Evolutionary conservation across 768 basidiomycete species (phyloP).

Genomic region (Boletus tomentosulus): DNA sequence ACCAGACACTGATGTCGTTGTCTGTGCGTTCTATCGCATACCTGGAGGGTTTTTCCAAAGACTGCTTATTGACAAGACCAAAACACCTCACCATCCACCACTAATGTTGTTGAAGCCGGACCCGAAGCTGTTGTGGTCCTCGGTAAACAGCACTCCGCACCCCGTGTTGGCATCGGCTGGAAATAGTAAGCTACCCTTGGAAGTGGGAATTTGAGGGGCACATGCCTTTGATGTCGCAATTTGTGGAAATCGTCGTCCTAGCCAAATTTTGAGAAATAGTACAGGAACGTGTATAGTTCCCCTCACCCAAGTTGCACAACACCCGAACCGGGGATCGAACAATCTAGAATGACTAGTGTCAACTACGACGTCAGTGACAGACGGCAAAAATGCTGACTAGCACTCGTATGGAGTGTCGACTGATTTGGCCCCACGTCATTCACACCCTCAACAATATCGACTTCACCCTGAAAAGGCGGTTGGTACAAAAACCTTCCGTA

Average conservation of each 20-base stretch:
- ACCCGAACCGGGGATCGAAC: slow-evolving; percentile 24
- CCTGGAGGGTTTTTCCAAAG: slow-evolving; percentile 13
- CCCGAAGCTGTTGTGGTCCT: slow-evolving; percentile 26
- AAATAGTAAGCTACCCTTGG: background rate
- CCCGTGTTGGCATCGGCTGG: slow-evolving; percentile 33
- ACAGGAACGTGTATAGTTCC: no score
- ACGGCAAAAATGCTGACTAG: slow-evolving; percentile 30
- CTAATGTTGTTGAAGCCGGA: slow-evolving; percentile 30
- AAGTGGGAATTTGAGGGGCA: background rate
- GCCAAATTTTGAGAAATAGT: background rate
- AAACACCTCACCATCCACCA: slow-evolving; percentile 35
- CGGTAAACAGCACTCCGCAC: slow-evolving; percentile 32
- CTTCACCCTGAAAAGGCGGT: slow-evolving; percentile 23
- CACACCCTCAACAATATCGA: slow-evolving; percentile 38
- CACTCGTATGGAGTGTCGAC: slow-evolving; percentile 53
- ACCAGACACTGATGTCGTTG: slow-evolving; percentile 38
- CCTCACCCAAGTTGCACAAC: slow-evolving; percentile 24
- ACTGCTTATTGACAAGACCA: background rate
- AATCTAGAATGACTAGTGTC: slow-evolving; percentile 12
- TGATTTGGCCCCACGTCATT: slow-evolving; percentile 51
- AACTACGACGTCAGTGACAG: background rate
- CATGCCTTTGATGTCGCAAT: slow-evolving; percentile 24
- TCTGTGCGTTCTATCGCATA: slow-evolving; percentile 37
- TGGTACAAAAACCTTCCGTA: background rate
- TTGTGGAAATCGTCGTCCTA: slow-evolving; percentile 19